These are phyloP conservation scores for Prototheca wickerhamii DNA, from an alignment of 163 green algal genomes.

Conservation along the genomic window DNA sequence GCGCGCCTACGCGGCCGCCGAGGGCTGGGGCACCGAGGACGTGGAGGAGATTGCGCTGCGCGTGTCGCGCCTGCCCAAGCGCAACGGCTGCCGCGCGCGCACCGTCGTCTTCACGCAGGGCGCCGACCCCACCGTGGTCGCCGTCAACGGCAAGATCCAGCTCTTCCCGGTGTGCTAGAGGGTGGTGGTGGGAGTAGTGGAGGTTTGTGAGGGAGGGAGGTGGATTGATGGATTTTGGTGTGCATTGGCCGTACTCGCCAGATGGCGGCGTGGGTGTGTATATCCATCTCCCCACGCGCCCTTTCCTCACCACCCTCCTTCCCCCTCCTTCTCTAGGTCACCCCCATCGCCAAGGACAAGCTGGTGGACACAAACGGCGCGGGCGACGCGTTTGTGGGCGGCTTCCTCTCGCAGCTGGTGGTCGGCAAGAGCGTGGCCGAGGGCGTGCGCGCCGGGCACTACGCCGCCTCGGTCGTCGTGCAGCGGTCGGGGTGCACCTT, in stretches of 20 bases:
- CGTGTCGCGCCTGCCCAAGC: constrained; percentile 73
- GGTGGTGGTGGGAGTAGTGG: neutral
- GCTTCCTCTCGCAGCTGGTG: constrained; percentile 96
- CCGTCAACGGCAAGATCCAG: constrained; percentile 42
- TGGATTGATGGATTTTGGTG: too few species aligned
- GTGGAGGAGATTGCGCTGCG: constrained; percentile 83
- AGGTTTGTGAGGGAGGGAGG: neutral
- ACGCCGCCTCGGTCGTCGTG: constrained; percentile 90
- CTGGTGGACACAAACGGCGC: constrained; percentile 98
- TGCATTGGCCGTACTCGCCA: too few species aligned
- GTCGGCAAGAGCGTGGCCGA: constrained; percentile 72
- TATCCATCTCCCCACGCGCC: neutral
- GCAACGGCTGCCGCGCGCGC: constrained; percentile 58
- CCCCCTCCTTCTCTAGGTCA: constrained; percentile 42
- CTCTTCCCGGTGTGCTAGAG: constrained; percentile 19
- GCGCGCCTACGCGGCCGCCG: constrained; percentile 75
- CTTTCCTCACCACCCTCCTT: neutral
- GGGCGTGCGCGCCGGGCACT: constrained; percentile 83
- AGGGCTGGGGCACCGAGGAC: constrained; percentile 82
- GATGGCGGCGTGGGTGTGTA: neutral
- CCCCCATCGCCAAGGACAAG: constrained; percentile 66
- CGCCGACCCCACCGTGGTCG: constrained; percentile 80
- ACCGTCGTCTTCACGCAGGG: constrained; percentile 97
- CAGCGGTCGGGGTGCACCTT: constrained; percentile 77
- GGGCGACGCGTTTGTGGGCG: constrained; percentile 93